Conservation (phyloP, 192 early-diverging fungal species). For the Chytriomyces sp. region DNA sequence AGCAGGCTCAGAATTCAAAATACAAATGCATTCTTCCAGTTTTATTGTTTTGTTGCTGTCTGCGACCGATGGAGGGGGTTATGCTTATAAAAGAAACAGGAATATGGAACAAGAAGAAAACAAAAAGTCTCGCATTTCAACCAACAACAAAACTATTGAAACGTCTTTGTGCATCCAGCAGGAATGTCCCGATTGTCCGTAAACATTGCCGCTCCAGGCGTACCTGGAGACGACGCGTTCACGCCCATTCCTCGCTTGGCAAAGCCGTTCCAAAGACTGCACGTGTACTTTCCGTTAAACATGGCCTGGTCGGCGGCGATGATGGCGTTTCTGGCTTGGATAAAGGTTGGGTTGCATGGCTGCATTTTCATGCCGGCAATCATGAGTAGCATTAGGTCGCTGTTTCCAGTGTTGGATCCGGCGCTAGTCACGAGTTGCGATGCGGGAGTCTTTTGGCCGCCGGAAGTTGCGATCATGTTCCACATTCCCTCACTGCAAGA, state of each 20-base stretch:
- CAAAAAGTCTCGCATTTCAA: background rate
- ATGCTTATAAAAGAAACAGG: no score
- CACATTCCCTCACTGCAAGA: no score
- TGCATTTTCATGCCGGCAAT: conserved; percentile 60
- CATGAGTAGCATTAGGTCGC: conserved; percentile 29
- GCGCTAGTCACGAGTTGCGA: conserved; percentile 37
- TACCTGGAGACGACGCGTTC: background rate
- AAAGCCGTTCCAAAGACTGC: conserved; percentile 50
- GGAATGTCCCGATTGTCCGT: background rate
- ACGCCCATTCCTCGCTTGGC: conserved; percentile 88
- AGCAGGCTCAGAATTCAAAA: no score
- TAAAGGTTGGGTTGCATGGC: conserved; percentile 56
- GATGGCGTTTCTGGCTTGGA: conserved; percentile 39
- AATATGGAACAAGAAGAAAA: no score
- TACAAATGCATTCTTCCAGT: no score
- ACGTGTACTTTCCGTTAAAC: conserved; percentile 40
- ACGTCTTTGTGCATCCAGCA: background rate
- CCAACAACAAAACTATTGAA: background rate
- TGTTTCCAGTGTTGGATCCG: background rate
- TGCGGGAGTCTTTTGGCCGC: conserved; percentile 25
- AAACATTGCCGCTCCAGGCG: background rate
- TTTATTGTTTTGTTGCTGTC: no score
- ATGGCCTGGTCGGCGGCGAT: conserved; percentile 46
- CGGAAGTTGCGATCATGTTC: conserved; percentile 46
- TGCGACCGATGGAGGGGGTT: no score